phyloP scores from a whole-genome alignment of 371 early-diverging fungal species.

The Mucor saturninus region DNA sequence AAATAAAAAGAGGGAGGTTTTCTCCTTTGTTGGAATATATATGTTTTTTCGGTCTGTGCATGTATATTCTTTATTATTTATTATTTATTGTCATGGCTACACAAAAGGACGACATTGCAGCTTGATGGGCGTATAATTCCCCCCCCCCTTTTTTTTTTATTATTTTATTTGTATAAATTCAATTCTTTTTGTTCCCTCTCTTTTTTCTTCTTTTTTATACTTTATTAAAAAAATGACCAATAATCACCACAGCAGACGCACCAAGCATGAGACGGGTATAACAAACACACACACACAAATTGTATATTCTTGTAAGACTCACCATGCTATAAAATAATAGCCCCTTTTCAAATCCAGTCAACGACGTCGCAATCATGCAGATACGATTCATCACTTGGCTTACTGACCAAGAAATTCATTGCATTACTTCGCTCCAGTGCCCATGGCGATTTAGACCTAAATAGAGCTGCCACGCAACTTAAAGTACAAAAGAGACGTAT shows the following conservation, averaged over 20 bases:
- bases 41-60: constrained; percentile 4
- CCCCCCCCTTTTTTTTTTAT: constrained; percentile 3
- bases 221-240: constrained; percentile 9
- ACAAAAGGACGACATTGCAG: constrained; percentile 7
- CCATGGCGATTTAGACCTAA: constrained; percentile 74
- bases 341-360: constrained; percentile 1
- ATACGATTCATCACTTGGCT: constrained; percentile 68
- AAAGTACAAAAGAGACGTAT: constrained; percentile 84
- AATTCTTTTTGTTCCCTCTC: constrained; percentile 6
- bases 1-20: constrained; percentile 3
- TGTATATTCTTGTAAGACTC: background rate
- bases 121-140: constrained; percentile 4
- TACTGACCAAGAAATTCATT: constrained; percentile 80
- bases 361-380: constrained; percentile 22
- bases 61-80: background rate
- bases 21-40: background rate
- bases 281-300: background rate
- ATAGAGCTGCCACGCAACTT: constrained; percentile 70
- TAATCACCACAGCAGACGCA: constrained; percentile 1
- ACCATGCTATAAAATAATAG: background rate
- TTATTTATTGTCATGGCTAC: constrained; percentile 5
- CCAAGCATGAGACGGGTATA: constrained; percentile 1
- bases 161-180: background rate
- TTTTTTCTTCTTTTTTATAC: background rate
- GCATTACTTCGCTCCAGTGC: constrained; percentile 64